These are phyloP conservation scores for Sambucus nigra DNA, from an alignment of 129 eudicot genomes.

Conservation along the genomic window DNA sequence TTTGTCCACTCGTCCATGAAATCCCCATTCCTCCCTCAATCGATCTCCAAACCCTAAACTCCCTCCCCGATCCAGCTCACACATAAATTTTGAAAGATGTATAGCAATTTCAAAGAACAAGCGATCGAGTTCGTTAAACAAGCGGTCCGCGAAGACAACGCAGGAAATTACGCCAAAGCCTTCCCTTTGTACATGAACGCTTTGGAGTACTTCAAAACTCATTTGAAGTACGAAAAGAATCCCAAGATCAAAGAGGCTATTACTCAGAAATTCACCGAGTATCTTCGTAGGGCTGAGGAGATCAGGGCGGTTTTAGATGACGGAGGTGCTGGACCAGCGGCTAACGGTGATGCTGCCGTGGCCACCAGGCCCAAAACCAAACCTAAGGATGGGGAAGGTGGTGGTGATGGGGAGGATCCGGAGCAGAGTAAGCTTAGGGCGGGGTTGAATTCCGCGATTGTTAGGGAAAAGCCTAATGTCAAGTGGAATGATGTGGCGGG, in stretches of 20 bases:
- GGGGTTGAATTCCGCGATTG: slow-evolving; percentile 76
- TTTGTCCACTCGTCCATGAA: slow-evolving; percentile 14
- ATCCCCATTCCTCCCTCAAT: slow-evolving; percentile 11
- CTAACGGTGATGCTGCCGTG: slow-evolving; percentile 68
- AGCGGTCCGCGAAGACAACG: slow-evolving; percentile 82
- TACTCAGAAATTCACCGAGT: slow-evolving; percentile 85
- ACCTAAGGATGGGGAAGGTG: slow-evolving; percentile 56
- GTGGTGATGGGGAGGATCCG: slow-evolving; percentile 65
- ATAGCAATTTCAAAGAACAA: slow-evolving; percentile 91
- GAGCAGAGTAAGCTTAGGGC: slow-evolving; percentile 72
- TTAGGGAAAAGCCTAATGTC: slow-evolving; percentile 81
- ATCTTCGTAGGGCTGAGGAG: slow-evolving; percentile 86
- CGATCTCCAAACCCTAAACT: slow-evolving; percentile 12
- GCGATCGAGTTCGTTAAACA: slow-evolving; percentile 88
- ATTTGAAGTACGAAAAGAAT: slow-evolving; percentile 83
- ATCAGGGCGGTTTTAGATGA: slow-evolving; percentile 77
- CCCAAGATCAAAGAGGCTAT: slow-evolving; percentile 86
- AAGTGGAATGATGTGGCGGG: slow-evolving; percentile 97
- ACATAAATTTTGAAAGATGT: slow-evolving; percentile 32
- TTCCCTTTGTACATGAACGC: slow-evolving; percentile 89
- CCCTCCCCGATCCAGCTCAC: slow-evolving; percentile 5
- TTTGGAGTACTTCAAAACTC: slow-evolving; percentile 80
- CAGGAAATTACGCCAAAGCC: slow-evolving; percentile 77
- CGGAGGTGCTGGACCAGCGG: slow-evolving; percentile 52
- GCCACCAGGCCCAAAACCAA: slow-evolving; percentile 64